Base-by-base conservation (phyloP, 73 alveolate species). In the Paraurostyla sp. region DNA sequence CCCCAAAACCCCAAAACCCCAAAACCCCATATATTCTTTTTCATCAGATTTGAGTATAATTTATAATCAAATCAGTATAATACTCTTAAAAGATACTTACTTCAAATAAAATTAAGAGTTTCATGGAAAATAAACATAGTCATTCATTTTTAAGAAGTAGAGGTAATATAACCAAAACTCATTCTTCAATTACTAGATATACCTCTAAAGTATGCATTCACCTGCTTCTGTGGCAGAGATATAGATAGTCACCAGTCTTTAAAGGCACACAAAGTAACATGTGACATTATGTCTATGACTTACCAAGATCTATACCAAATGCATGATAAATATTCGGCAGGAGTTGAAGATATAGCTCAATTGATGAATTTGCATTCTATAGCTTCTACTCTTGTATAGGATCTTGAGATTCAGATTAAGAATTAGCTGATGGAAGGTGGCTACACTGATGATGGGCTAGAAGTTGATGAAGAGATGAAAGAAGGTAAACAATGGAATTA, bases 171-270 rank as follows among this genome's bases (percentile, higher is more conserved):
- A 15, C 71, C 9, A 15, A 56, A 56, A 56, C 71, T 15, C 22
- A 15, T 15, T 13, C 9, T 22, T 22, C 22, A 56, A 16, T 56
- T 56, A 15, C 9, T 56, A 56, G 33, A 56, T 18, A 56, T 7
- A 56, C 9, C 13, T 15, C 71, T 56, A 15, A 9, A 22, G 22
- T 56, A 56, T 56, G 71, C 71, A 7, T 56, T 56, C 22, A 56
- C 71, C 33, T 56, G 71, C 71, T 18, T 56, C 33, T 56, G 71
- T 22, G 71, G 33, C 23, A 56, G 71, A 56, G 71, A 56, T 56
- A 32, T 56, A 16, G 71, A 56, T 7, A 15, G 36, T 16, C 33
- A 56, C 7, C 13, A 22, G 22, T 18, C 71, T 16, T 56, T 56
- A 22, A 56, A 56, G 33, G 71, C 71, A 22, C 71, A 56, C 22